Conservation (phyloP, 345 rosid species). For the Punica granatum region DNA sequence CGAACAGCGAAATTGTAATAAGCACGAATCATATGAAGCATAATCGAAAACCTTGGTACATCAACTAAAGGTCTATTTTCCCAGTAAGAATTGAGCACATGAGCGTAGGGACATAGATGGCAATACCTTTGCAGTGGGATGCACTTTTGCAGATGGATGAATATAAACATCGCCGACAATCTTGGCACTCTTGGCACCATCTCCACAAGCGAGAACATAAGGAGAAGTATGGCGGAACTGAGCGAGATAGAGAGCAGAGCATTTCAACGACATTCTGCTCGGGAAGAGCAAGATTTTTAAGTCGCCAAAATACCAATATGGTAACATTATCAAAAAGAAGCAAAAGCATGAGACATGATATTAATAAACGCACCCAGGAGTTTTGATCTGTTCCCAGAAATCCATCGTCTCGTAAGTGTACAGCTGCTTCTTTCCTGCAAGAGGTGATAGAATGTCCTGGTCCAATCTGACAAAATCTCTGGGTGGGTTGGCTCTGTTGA, state of each 20-base stretch:
- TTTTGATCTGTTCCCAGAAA: slow-evolving; percentile 91
- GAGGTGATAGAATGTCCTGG: slow-evolving; percentile 87
- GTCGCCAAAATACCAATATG: not conserved
- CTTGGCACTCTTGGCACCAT: slow-evolving; percentile 40
- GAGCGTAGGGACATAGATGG: not conserved
- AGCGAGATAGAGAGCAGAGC: slow-evolving; percentile 66
- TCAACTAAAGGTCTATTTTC: too few species aligned
- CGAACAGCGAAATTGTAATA: not conserved
- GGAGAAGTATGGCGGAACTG: slow-evolving; percentile 49
- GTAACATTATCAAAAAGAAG: not conserved
- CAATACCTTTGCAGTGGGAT: slow-evolving; percentile 74
- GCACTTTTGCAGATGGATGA: slow-evolving; percentile 83
- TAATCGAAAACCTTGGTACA: too few species aligned
- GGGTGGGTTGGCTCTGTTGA: slow-evolving; percentile 24
- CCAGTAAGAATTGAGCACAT: not conserved
- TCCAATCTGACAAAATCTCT: slow-evolving; percentile 72
- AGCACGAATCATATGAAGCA: not conserved
- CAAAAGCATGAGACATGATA: not conserved
- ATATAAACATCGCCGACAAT: slow-evolving; percentile 66
- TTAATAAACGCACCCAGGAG: slow-evolving; percentile 62
- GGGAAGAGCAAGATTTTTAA: slow-evolving; percentile 5
- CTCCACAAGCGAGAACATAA: slow-evolving; percentile 51
- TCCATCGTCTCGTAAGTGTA: slow-evolving; percentile 69
- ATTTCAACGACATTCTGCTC: slow-evolving; percentile 55
- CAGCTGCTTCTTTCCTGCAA: slow-evolving; percentile 77